Conservation (phyloP, 805 yeast genomes). For the Cyberlindnera saturnus region DNA sequence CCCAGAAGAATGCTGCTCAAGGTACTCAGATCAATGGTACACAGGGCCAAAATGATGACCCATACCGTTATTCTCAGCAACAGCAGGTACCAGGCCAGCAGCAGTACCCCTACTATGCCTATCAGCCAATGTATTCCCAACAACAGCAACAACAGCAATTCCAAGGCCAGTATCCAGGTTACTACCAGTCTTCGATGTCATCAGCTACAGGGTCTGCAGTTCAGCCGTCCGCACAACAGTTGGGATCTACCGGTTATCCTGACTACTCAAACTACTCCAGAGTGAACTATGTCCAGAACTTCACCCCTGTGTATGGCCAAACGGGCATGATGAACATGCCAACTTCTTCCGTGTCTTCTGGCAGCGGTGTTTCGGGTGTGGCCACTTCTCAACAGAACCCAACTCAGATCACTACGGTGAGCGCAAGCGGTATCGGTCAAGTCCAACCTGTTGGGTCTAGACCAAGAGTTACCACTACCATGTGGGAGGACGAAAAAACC, state of each 20-base stretch:
- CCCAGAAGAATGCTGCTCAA: not conserved
- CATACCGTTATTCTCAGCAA: constrained; percentile 12
- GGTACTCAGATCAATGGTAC: constrained; percentile 3
- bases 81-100: constrained; percentile 7
- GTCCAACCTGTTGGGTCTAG: constrained; percentile 29
- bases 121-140: constrained; percentile 3
- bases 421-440: constrained; percentile 22
- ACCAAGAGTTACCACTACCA: constrained; percentile 71
- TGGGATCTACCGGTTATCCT: constrained; percentile 10
- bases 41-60: constrained; percentile 8
- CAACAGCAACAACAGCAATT: constrained; percentile 7
- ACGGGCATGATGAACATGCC: constrained; percentile 8
- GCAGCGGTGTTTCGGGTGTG: constrained; percentile 8
- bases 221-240: constrained; percentile 2
- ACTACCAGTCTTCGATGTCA: constrained; percentile 14
- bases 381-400: constrained; percentile 2
- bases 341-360: not conserved
- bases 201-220: constrained; percentile 2
- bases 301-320: constrained; percentile 18
- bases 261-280: constrained; percentile 22
- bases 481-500: constrained; percentile 88
- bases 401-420: constrained; percentile 3
- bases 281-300: constrained; percentile 20
- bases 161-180: constrained; percentile 19
- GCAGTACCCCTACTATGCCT: constrained; percentile 6